Conservation (phyloP, 768 basidiomycete genomes). For the Suillus plorans region DNA sequence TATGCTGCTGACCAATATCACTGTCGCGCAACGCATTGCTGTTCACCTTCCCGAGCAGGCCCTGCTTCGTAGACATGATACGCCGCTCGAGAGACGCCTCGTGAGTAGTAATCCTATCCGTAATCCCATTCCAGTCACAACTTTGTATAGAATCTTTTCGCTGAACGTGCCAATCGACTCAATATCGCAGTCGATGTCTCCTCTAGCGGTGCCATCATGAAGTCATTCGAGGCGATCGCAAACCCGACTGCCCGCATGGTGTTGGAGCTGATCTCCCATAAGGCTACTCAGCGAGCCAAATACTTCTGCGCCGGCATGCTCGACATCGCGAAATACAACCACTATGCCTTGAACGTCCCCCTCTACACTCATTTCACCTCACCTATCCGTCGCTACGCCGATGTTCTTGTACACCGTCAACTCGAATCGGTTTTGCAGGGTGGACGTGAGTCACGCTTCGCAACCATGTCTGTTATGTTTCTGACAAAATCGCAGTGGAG, state of each 20-base stretch:
- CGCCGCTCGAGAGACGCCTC: constrained; percentile 87
- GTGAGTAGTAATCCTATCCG: constrained; percentile 41
- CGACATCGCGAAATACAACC: constrained; percentile 96
- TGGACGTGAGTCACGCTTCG: constrained; percentile 45
- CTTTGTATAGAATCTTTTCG: constrained; percentile 63
- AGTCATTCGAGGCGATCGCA: constrained; percentile 71
- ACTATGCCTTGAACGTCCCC: constrained; percentile 87
- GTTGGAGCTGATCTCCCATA: constrained; percentile 81
- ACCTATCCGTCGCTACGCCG: constrained; percentile 91
- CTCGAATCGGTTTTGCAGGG: constrained; percentile 84
- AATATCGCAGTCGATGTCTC: constrained; percentile 82
- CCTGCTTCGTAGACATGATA: constrained; percentile 92
- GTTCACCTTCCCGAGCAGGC: constrained; percentile 95
- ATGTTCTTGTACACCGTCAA: constrained; percentile 94
- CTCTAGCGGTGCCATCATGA: constrained; percentile 80
- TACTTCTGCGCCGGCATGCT: constrained; percentile 99
- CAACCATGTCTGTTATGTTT: constrained; percentile 4
- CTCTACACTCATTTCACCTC: constrained; percentile 94
- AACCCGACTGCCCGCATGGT: constrained; percentile 74
- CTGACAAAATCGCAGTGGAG: constrained; percentile 45
- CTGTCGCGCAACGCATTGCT: constrained; percentile 91
- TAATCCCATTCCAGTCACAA: constrained; percentile 13
- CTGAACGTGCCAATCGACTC: constrained; percentile 77
- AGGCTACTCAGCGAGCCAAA: constrained; percentile 93
- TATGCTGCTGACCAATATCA: constrained; percentile 90